Conservation (phyloP, 208 protist species). For the Spongospora subterranea region DNA sequence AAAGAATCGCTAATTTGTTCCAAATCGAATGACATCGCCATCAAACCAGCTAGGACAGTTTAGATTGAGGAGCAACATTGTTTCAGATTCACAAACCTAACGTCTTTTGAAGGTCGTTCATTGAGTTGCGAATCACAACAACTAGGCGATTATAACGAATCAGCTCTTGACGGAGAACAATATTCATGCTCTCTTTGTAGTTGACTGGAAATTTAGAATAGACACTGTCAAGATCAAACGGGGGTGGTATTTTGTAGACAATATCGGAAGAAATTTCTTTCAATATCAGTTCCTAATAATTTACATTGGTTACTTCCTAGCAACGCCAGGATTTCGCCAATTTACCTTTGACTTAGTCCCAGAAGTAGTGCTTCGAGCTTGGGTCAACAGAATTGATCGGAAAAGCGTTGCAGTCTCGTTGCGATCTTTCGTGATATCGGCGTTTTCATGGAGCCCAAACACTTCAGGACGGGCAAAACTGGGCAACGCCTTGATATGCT, state of each 20-base stretch:
- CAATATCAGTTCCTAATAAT: slow-evolving; percentile 73
- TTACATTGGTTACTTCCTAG: background rate
- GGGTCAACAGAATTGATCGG: slow-evolving; percentile 69
- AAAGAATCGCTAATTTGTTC: slow-evolving; percentile 65
- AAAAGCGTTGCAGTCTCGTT: slow-evolving; percentile 72
- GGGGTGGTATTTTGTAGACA: slow-evolving; percentile 80
- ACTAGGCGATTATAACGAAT: slow-evolving; percentile 72
- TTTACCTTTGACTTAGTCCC: slow-evolving; percentile 57
- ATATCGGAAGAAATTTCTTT: slow-evolving; percentile 83
- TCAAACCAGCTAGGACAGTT: background rate
- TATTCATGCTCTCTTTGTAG: slow-evolving; percentile 93
- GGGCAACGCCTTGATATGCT: slow-evolving; percentile 87
- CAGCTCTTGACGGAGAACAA: slow-evolving; percentile 81
- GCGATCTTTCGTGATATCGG: slow-evolving; percentile 91
- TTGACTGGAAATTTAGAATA: slow-evolving; percentile 83
- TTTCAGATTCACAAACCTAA: slow-evolving; percentile 60
- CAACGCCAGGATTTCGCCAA: background rate
- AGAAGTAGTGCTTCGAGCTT: slow-evolving; percentile 36
- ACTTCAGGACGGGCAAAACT: slow-evolving; percentile 90
- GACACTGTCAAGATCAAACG: slow-evolving; percentile 84
- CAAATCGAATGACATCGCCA: slow-evolving; percentile 73
- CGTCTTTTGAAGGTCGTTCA: slow-evolving; percentile 68
- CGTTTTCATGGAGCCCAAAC: slow-evolving; percentile 96
- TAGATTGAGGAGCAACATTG: background rate
- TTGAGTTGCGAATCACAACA: slow-evolving; percentile 64